Percentiles rank a stretch among this genome's conserved stretches.
Conservation (phyloP, 2,329 filamentous ascomycete genomes). For the Fusarium neocosmosporiellum region DNA sequence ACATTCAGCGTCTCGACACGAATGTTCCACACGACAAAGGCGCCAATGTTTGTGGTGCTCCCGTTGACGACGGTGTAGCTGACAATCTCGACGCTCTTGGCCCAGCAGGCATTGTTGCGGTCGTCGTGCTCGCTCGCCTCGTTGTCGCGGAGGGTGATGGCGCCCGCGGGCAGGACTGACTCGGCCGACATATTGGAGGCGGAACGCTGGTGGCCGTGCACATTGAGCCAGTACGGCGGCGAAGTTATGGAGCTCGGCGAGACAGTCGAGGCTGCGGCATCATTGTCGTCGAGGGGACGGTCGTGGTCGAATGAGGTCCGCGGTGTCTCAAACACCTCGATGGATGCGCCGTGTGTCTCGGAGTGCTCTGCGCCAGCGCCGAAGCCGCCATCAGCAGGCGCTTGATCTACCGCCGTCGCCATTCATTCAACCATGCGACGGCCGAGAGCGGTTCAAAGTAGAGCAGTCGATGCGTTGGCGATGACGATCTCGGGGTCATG, state of each 20-base stretch:
- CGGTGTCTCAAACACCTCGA: constrained; percentile 43
- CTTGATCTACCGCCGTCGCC: constrained; percentile 47
- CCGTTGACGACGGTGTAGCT: constrained; percentile 69
- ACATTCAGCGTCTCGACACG: constrained; percentile 87
- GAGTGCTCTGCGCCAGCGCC: constrained; percentile 25
- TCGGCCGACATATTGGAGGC: constrained; percentile 60
- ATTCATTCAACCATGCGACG: constrained; percentile 51
- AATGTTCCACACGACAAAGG: constrained; percentile 96
- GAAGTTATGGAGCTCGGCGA: constrained; percentile 48
- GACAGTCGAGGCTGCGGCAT: constrained; percentile 38
- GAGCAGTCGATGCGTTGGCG: constrained; percentile 1
- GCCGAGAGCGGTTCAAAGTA: constrained; percentile 7
- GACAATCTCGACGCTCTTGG: constrained; percentile 69
- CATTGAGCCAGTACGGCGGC: constrained; percentile 59
- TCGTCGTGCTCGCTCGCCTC: constrained; percentile 63
- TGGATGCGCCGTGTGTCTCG: constrained; percentile 31
- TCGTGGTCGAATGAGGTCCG: constrained; percentile 41
- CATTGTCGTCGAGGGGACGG: constrained; percentile 16
- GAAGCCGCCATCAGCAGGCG: constrained; percentile 36
- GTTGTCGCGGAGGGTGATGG: constrained; percentile 72
- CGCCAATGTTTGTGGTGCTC: constrained; percentile 72
- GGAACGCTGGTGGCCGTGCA: constrained; percentile 50
- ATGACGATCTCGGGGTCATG: not conserved
- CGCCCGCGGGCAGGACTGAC: constrained; percentile 62
- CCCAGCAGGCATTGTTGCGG: constrained; percentile 71